A percentile compares a stretch with the other conserved stretches of the same genome.
Evolutionary conservation across 2,329 filamentous ascomycete species (phyloP).

Genomic region (Penicillium rolfsii): DNA sequence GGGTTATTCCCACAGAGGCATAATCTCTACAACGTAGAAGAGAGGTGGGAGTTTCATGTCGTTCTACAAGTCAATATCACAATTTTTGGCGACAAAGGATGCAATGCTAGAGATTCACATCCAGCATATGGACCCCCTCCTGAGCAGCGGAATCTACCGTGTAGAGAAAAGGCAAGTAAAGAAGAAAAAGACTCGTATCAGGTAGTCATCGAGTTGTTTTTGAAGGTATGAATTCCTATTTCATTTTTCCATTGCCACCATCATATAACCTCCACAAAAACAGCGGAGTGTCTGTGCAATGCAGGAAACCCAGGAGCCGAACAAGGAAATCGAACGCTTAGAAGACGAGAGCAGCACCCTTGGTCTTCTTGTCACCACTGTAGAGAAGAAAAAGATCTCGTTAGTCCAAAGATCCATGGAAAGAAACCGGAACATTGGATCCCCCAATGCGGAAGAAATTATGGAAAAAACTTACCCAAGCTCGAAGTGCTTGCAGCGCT

Average conservation of each 20-base stretch:
- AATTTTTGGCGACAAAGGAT: not conserved
- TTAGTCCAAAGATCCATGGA: conserved; percentile 45
- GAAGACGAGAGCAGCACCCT: conserved; percentile 99
- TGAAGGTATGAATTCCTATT: conserved; percentile 47
- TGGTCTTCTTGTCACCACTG: conserved; percentile 99
- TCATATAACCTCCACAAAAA: conserved; percentile 43
- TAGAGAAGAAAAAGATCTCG: conserved; percentile 31
- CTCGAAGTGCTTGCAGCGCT: conserved; percentile 99
- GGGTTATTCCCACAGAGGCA: not conserved
- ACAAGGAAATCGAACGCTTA: conserved; percentile 65
- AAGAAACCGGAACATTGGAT: not conserved
- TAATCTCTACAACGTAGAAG: not conserved
- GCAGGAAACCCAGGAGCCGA: conserved; percentile 48
- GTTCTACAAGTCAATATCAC: not conserved
- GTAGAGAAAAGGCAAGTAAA: not conserved
- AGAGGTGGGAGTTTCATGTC: not conserved
- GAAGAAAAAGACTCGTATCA: conserved; percentile 34
- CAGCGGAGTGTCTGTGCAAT: conserved; percentile 42
- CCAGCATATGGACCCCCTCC: not conserved
- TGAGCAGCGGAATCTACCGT: not conserved
- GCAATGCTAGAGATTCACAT: not conserved
- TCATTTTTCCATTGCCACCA: conserved; percentile 48
- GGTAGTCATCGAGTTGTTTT: conserved; percentile 42
- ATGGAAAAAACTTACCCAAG: conserved; percentile 72
- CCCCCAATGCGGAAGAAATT: not conserved